Evolutionary conservation across 2,329 filamentous ascomycete species (phyloP), one percentile per base, ranked within the genome.

Genomic region (Ophiocordyceps camponoti-leonardi): DNA sequence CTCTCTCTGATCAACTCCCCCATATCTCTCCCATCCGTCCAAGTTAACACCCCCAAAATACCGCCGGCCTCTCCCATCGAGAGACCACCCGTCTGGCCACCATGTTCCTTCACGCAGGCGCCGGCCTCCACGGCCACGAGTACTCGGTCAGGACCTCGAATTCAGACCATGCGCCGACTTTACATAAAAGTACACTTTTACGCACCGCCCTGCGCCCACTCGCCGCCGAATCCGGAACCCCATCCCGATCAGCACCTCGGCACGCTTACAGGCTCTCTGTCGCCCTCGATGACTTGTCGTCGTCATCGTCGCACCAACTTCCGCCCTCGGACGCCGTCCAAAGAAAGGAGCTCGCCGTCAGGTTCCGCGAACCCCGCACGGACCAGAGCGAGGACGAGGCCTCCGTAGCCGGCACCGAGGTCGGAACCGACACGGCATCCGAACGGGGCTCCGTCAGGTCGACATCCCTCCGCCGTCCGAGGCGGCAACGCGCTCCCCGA

Each of bases 61-160:
- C n/a, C n/a, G n/a, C 23, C 23, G 5, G 8, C 8, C 23, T 8
- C 8, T 26, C 23, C 23, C 23, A 26, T 26, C 8, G 8, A 26
- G 23, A 26, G 23, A 26, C 23, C 23, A 26, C 23, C 23, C 8
- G 23, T 8, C 23, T 8, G 23, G 4, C 23, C 23, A 26, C 33
- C 22, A 78, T 79, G 75, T 75, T 78, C 54, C 61, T 78, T 31
- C 75, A 78, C 53, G 66, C 72, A 18, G 74, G 72, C 42, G 74
- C 74, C 44, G 71, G 73, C 59, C 64, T 78, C 19, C 73, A 78
- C 54, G 74, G 73, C 56, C 74, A 77, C 55, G 73, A 77, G 55
- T 77, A 72, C 53, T 75, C 72, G 28, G 58, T 60, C 47, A 59
- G 60, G 41, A 54, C 59, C 45, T 47, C 58, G 22, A 52, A 59